A percentile compares a stretch with the other conserved stretches of the same genome.
These are phyloP conservation scores for Brassica carinata DNA, from an alignment of 345 rosid genomes.

Conservation along the genomic window DNA sequence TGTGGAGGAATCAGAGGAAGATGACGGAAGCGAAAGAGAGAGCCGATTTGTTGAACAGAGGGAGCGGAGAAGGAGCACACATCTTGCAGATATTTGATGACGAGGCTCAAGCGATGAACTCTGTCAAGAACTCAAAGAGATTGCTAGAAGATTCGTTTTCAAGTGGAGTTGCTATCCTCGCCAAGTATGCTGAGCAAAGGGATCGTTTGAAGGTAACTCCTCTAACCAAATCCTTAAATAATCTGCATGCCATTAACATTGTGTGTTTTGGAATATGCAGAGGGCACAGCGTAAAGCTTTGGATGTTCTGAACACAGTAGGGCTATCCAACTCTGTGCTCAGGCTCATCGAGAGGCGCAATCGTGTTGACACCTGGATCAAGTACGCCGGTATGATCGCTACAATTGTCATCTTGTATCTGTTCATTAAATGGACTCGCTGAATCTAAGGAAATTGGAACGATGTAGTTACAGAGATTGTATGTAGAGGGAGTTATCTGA, in stretches of 20 bases:
- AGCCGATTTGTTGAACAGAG: slow-evolving; percentile 82
- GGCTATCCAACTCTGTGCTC: slow-evolving; percentile 86
- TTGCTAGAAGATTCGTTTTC: slow-evolving; percentile 83
- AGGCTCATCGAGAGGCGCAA: slow-evolving; percentile 91
- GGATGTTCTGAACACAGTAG: slow-evolving; percentile 86
- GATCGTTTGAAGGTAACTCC: slow-evolving; percentile 79
- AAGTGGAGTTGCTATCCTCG: slow-evolving; percentile 78
- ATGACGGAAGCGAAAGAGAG: slow-evolving; percentile 81
- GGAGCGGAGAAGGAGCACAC: slow-evolving; percentile 77
- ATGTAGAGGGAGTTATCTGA: slow-evolving; percentile 24
- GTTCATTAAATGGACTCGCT: slow-evolving; percentile 64
- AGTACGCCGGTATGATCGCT: slow-evolving; percentile 73
- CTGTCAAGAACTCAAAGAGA: slow-evolving; percentile 77
- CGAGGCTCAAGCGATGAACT: slow-evolving; percentile 87
- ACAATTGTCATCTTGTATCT: slow-evolving; percentile 62
- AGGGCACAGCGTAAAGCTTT: slow-evolving; percentile 89
- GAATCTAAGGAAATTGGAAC: neutral
- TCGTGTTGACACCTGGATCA: slow-evolving; percentile 87
- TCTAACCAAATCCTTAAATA: neutral
- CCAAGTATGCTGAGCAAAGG: slow-evolving; percentile 88
- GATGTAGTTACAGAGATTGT: neutral
- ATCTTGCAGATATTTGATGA: slow-evolving; percentile 85
- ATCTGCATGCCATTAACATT: neutral
- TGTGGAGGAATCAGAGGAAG: slow-evolving; percentile 64
- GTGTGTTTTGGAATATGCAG: slow-evolving; percentile 37